Percentiles rank a stretch among this genome's conserved stretches.
phyloP scores from a whole-genome alignment of 1,284 basidiomycete species.

The Sporisorium graminicola region DNA sequence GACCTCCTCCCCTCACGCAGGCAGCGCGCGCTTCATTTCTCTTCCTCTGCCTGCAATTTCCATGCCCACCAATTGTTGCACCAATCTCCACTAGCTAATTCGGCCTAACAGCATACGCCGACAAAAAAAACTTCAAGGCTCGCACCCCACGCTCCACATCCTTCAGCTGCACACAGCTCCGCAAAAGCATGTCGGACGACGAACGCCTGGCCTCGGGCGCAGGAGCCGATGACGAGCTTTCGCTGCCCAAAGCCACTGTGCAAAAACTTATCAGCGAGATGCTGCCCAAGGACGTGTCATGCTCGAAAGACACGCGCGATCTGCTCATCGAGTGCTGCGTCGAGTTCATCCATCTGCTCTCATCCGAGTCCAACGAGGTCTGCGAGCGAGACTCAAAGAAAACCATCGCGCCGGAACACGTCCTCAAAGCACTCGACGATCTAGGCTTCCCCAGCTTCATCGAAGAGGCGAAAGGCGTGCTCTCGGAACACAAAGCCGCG shows the following conservation, averaged over 20 bases:
- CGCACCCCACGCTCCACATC: neutral
- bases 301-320: conserved; percentile 95
- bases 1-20: neutral
- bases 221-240: conserved; percentile 85
- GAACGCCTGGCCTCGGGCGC: conserved; percentile 77
- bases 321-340: conserved; percentile 97
- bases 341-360: conserved; percentile 98
- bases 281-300: conserved; percentile 87
- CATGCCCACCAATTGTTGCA: neutral
- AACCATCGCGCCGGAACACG: conserved; percentile 98
- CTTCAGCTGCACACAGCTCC: neutral
- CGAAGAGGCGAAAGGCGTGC: conserved; percentile 87
- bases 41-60: neutral
- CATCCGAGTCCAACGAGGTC: conserved; percentile 96
- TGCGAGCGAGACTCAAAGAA: conserved; percentile 99
- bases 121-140: neutral
- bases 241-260: conserved; percentile 95
- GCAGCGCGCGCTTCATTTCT: no score
- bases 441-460: conserved; percentile 91
- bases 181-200: conserved; percentile 80
- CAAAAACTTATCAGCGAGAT: conserved; percentile 95
- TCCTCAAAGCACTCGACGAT: conserved; percentile 89
- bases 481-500: conserved; percentile 94
- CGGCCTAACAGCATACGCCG: neutral
- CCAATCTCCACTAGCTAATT: neutral